Percentiles rank a stretch among this genome's conserved stretches.
phyloP scores from a whole-genome alignment of 371 early-diverging fungal species.

The Mucor lusitanicus region DNA sequence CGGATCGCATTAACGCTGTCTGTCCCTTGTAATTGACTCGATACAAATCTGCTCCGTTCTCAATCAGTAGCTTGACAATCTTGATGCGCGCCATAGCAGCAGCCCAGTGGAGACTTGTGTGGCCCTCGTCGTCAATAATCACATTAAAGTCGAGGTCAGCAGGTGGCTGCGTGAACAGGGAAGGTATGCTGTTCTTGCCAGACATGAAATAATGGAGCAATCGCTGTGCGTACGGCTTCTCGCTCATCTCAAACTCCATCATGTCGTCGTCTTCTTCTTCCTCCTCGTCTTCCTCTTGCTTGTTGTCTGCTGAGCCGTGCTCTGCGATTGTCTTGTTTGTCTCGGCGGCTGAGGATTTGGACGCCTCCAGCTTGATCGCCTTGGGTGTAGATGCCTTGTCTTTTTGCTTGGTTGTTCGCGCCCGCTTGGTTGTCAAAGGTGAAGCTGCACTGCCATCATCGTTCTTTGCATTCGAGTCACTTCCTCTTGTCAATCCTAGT shows the following conservation, averaged over 20 bases:
- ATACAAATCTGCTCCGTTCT: conserved; percentile 74
- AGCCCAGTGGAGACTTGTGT: conserved; percentile 96
- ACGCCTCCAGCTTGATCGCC: neutral
- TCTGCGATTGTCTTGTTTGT: neutral
- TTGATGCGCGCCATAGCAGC: conserved; percentile 86
- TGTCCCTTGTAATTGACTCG: conserved; percentile 84
- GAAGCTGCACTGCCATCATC: neutral
- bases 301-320: neutral
- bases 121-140: conserved; percentile 91
- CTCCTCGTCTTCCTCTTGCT: conserved; percentile 5
- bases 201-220: conserved; percentile 66
- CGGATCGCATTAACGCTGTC: conserved; percentile 89
- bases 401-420: neutral
- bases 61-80: conserved; percentile 73
- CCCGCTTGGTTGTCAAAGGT: neutral
- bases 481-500: neutral
- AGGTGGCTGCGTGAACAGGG: conserved; percentile 54
- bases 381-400: neutral
- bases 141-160: conserved; percentile 79
- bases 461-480: neutral
- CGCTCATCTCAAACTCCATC: conserved; percentile 13
- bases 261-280: conserved; percentile 1
- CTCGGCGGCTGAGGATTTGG: neutral
- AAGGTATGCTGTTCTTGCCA: conserved; percentile 50
- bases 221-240: conserved; percentile 38